These are phyloP conservation scores for Globisporangium rhizosaccharum DNA, from an alignment of 352 stramenopile species.

Conservation along the genomic window DNA sequence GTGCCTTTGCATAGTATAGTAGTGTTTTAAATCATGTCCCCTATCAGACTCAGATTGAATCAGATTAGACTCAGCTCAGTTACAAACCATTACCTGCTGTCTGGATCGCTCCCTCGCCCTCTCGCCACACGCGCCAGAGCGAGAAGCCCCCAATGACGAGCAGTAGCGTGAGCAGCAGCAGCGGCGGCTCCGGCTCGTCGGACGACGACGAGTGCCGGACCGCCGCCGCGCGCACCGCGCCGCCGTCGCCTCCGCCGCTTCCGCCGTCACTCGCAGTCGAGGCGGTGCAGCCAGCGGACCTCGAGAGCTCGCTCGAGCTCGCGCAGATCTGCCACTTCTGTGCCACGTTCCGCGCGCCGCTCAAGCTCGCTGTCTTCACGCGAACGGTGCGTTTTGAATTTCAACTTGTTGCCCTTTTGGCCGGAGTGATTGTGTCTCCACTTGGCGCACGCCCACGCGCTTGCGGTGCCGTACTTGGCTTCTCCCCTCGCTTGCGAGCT, in stretches of 20 bases:
- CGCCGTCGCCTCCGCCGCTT: background rate
- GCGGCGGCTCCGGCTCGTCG: slow-evolving; percentile 40
- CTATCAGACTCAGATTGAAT: too few species aligned
- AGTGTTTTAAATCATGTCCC: too few species aligned
- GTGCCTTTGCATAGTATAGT: too few species aligned
- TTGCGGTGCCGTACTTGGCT: background rate
- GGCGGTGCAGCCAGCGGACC: slow-evolving; percentile 12
- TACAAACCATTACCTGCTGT: too few species aligned
- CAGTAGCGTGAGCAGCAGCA: slow-evolving; percentile 31
- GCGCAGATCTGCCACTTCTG: slow-evolving; percentile 79
- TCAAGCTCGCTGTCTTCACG: slow-evolving; percentile 68
- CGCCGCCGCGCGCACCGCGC: background rate
- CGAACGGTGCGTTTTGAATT: slow-evolving; percentile 45
- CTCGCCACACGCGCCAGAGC: slow-evolving; percentile 1
- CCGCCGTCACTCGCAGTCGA: background rate
- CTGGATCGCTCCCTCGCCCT: too few species aligned
- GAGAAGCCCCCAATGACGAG: slow-evolving; percentile 3
- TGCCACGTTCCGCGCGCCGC: slow-evolving; percentile 52
- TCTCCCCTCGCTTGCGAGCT: background rate
- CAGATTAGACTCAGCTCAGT: too few species aligned
- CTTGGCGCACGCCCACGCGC: background rate
- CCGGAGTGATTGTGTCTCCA: background rate
- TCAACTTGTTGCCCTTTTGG: slow-evolving; percentile 4
- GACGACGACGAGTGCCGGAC: slow-evolving; percentile 24
- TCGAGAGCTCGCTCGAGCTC: slow-evolving; percentile 42